Base-by-base conservation (phyloP, 805 yeast species). In the Wickerhamia fluorescens region DNA sequence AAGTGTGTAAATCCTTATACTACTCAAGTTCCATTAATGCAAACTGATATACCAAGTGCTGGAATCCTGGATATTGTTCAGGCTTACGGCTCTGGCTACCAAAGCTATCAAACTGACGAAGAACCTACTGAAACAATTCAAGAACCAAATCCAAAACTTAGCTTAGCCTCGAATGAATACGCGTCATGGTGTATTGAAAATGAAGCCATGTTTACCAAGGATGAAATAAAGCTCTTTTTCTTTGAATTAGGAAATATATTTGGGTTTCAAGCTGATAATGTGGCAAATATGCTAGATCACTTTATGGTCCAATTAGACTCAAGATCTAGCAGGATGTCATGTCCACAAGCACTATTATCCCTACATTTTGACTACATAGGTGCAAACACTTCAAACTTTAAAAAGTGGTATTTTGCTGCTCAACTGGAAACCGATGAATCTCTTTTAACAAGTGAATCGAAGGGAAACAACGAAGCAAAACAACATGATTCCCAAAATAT, bases 311-410 rank as follows among this genome's bases (percentile, higher is more conserved):
- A 83, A 49, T 61, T 89, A 34, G 96, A 89, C 45, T 88, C 96
- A 6, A 72, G 96, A 35, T 72, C 95, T 0, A 74, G 94, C 36
- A 71, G 97, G 36, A 73, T 79, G 69, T 55, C 77, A 2, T 82
- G 95, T 3, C 53, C 61, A 20, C 68, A 60, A 33, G 96, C 96
- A 0, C 60, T 89, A 33, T 47, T 76, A 2, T 73, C 89, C 0
- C 56, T 89, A 19, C 97, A 89, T 56, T 78, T 86, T 1, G 94
- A 88, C 37, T 89, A 89, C 54, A 85, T 89, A 37, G 96, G 96
- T 0, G 96, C 97, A 11, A 84, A 78, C 28, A 65, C 77, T 35
- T 73, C 96, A 3, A 89, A 89, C 56, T 89, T 78, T 56, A 73
- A 79, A 47, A 86, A 83, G 54, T 89, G 97, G 97, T 86, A 77